Base-by-base conservation (phyloP, 2,329 filamentous ascomycete species). In the Chlorencoelia australis region DNA sequence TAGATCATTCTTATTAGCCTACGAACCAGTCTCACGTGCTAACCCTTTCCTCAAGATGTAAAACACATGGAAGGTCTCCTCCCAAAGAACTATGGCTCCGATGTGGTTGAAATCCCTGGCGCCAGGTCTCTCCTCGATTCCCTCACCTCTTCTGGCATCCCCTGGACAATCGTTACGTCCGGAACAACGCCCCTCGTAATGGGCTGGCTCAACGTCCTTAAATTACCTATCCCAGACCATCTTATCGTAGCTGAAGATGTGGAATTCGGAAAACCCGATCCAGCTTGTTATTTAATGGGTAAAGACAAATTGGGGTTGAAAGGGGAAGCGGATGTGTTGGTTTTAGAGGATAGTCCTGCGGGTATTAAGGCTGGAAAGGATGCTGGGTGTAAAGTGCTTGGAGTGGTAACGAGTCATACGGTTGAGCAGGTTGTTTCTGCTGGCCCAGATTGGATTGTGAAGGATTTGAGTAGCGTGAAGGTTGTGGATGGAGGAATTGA, bases 81-180 rank as follows among this genome's bases (percentile, higher is more conserved):
- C 24, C 89, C 89, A 3, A 71, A 75, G 53, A 68, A 81, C 35
- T 85, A 83, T 62, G 86, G 85, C 37, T 60, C 69, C 26, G 80
- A 89, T 58, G 89, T 86, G 25, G 68, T 79, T 41, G 88, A 94
- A 59, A 86, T 96, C 46, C 85, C 86, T 1, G 91, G 89, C 9
- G 81, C 84, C 5, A 75, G 87, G 43, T 57, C 66, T 19, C 69
- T 94, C 36, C 71, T 94, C 33, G 65, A 74, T 43, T 59, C 67
- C 20, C 69, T 95, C 27, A 80, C 82, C 44, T 58, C 67, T 24
- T 64, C 65, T 34, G 60, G 64, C 27, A 42, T 47, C 18, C 53
- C 51, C 7, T 96, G 89, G 91, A 83, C 85, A 33, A 93, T 96
- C 49, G 88, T 88, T 40, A 82, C 77, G 0, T 86, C 80, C 1